A percentile compares a stretch with the other conserved stretches of the same genome.
Conservation (phyloP, 208 protist genomes). For the Leishmania turanica region DNA sequence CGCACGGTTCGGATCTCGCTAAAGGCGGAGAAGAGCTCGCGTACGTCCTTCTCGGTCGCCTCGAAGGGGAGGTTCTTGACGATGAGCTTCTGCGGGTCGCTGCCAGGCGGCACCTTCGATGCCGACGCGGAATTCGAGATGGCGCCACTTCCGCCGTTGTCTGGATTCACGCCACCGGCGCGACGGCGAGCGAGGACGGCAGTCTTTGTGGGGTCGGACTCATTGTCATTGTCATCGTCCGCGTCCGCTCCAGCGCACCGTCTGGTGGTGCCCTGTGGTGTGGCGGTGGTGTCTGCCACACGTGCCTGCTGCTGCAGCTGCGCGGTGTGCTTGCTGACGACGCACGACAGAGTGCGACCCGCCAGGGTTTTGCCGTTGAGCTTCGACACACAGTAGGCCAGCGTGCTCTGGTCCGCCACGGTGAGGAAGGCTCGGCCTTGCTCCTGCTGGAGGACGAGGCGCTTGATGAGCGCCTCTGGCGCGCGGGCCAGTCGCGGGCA, state of each 20-base stretch:
- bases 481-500: conserved; percentile 94
- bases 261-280: not conserved
- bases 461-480: conserved; percentile 90
- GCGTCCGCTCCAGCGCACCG: not conserved
- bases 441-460: conserved; percentile 83
- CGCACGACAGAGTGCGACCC: conserved; percentile 68
- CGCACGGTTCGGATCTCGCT: conserved; percentile 96
- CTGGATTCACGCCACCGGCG: not conserved
- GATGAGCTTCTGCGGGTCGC: conserved; percentile 94
- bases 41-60: conserved; percentile 96
- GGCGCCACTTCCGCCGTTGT: not conserved
- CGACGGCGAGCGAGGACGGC: conserved; percentile 35
- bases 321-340: conserved; percentile 69
- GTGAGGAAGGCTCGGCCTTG: conserved; percentile 97
- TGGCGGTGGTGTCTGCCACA: conserved; percentile 4
- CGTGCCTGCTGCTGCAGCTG: conserved; percentile 34
- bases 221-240: conserved; percentile 29
- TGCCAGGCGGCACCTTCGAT: conserved; percentile 62
- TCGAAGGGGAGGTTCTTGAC: conserved; percentile 99
- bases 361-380: conserved; percentile 64
- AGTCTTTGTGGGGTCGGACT: conserved; percentile 27
- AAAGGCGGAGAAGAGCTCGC: conserved; percentile 96
- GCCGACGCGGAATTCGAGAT: not conserved
- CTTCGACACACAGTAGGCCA: conserved; percentile 61
- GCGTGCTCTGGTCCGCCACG: conserved; percentile 49